phyloP scores from a whole-genome alignment of 768 basidiomycete species.

The Lyophyllum decastes region DNA sequence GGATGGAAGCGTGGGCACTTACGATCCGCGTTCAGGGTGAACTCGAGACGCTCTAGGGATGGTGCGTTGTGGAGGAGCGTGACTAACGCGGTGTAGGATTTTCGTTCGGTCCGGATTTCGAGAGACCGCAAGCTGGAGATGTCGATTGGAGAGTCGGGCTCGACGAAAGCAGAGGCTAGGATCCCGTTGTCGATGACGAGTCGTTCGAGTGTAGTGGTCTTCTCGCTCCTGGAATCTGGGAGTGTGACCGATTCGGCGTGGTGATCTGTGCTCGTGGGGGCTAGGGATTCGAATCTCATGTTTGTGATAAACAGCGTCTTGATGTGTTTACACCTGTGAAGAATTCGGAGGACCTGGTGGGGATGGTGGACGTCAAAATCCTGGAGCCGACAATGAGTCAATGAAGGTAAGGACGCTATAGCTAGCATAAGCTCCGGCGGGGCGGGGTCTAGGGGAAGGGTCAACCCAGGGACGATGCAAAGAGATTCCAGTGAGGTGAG shows the following conservation, averaged over 20 bases:
- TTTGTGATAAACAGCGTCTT: too few species aligned
- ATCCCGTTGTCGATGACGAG: neutral
- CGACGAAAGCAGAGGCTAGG: neutral
- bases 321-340: too few species aligned
- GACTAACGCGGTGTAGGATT: neutral
- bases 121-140: neutral
- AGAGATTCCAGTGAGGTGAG: neutral
- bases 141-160: neutral
- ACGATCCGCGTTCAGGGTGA: conserved; percentile 7
- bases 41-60: conserved; percentile 7
- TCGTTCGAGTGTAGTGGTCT: neutral
- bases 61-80: neutral
- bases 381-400: too few species aligned
- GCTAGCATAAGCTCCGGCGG: too few species aligned
- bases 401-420: too few species aligned
- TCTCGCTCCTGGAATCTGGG: neutral
- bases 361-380: too few species aligned
- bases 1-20: neutral
- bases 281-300: too few species aligned
- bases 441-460: too few species aligned
- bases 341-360: too few species aligned
- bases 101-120: neutral
- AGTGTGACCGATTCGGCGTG: neutral
- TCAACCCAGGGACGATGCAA: neutral
- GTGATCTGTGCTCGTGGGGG: neutral